These are phyloP conservation scores for Rhizophagus clarus DNA, from an alignment of 192 early-diverging fungal genomes.

Conservation along the genomic window DNA sequence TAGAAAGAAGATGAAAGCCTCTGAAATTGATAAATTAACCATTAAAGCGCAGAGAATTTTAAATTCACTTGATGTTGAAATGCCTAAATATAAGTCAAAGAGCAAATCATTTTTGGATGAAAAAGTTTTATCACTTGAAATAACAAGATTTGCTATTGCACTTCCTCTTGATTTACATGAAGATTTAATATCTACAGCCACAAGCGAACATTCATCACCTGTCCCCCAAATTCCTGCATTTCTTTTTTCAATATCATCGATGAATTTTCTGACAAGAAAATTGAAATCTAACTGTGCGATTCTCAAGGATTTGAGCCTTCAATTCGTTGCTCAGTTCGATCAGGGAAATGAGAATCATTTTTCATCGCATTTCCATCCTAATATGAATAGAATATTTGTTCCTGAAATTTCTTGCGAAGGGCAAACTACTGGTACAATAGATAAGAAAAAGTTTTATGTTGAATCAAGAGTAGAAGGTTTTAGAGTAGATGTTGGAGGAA, in stretches of 20 bases:
- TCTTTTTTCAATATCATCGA: constrained; percentile 58
- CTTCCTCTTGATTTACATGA: constrained; percentile 59
- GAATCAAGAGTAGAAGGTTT: constrained; percentile 69
- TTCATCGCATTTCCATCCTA: constrained; percentile 50
- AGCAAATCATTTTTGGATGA: constrained; percentile 57
- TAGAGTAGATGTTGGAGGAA: constrained; percentile 69
- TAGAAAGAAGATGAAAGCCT: constrained; percentile 55
- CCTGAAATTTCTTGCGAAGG: constrained; percentile 59
- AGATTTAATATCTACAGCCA: constrained; percentile 34
- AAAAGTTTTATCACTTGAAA: constrained; percentile 49
- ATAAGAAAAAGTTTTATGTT: constrained; percentile 50
- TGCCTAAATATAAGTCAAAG: constrained; percentile 50
- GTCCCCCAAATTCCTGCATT: constrained; percentile 55
- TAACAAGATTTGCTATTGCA: constrained; percentile 62
- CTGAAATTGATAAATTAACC: constrained; percentile 60
- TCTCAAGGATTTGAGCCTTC: constrained; percentile 61
- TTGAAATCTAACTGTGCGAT: constrained; percentile 56
- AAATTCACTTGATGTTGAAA: constrained; percentile 62
- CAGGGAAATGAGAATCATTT: constrained; percentile 62
- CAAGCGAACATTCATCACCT: constrained; percentile 33
- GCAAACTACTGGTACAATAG: constrained; percentile 38
- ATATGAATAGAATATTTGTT: constrained; percentile 55
- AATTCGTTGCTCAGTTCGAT: constrained; percentile 70
- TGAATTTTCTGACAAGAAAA: constrained; percentile 62
- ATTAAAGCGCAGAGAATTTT: constrained; percentile 68